Conservation (phyloP, 768 basidiomycete species). For the Naematelia encephala region DNA sequence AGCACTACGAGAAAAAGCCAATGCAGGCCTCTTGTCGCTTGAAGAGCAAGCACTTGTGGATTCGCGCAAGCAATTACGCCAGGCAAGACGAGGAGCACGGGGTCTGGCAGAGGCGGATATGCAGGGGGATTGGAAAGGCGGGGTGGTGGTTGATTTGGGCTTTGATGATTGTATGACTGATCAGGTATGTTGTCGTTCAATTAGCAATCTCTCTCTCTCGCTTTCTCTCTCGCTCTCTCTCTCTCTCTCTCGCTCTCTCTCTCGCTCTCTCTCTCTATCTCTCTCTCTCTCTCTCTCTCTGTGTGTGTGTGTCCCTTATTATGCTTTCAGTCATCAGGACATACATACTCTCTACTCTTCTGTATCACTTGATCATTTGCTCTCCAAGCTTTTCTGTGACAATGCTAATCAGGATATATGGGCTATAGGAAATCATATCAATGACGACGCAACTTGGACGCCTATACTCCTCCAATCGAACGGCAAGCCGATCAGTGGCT, state of each 20-base stretch:
- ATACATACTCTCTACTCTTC: too few relatives aligned
- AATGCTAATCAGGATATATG: neutral
- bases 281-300: too few relatives aligned
- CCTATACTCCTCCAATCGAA: slow-evolving; percentile 81
- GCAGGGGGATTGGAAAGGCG: slow-evolving; percentile 50
- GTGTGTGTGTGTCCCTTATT: too few relatives aligned
- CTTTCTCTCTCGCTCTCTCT: neutral
- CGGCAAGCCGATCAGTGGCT: slow-evolving; percentile 66
- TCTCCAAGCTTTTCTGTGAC: neutral
- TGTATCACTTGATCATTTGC: too few relatives aligned
- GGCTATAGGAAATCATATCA: slow-evolving; percentile 76
- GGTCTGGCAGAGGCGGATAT: slow-evolving; percentile 40
- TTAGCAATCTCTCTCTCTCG: too few relatives aligned
- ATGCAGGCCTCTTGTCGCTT: slow-evolving; percentile 18
- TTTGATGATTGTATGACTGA: slow-evolving; percentile 93
- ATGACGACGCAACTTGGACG: slow-evolving; percentile 87
- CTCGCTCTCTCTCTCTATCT: neutral
- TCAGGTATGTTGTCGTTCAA: too few relatives aligned
- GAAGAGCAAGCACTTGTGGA: slow-evolving; percentile 53
- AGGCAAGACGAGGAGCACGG: slow-evolving; percentile 33
- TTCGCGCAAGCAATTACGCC: slow-evolving; percentile 13
- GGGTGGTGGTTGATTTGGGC: slow-evolving; percentile 66
- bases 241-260: neutral
- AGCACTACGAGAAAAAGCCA: slow-evolving; percentile 20
- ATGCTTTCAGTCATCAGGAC: too few relatives aligned